A percentile compares a stretch with the other conserved stretches of the same genome.
These are phyloP conservation scores for Periconia sp. DNA, from an alignment of 2,329 filamentous ascomycete species.

Conservation along the genomic window DNA sequence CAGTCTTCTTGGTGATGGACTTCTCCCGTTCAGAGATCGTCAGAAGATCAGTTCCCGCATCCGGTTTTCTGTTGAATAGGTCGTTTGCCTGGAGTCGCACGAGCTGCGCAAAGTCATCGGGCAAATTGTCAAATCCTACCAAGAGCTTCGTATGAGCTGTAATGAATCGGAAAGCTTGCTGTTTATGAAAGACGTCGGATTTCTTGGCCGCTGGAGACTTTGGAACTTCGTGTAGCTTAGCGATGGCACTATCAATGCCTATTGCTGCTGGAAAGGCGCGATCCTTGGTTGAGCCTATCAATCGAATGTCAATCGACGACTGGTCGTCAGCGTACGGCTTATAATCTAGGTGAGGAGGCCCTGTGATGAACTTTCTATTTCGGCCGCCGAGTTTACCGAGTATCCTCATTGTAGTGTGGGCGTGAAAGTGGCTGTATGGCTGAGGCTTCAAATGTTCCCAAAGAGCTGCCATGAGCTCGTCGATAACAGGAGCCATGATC, in stretches of 20 bases:
- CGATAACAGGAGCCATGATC: constrained; percentile 98
- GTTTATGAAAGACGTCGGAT: constrained; percentile 87
- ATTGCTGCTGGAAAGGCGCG: constrained; percentile 85
- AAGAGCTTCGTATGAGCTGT: constrained; percentile 88
- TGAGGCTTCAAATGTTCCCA: constrained; percentile 95
- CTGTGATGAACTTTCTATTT: constrained; percentile 94
- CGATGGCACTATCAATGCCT: constrained; percentile 86
- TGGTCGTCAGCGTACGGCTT: constrained; percentile 86
- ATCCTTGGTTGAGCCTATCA: constrained; percentile 89
- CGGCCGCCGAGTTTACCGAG: constrained; percentile 94
- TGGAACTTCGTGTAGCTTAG: constrained; percentile 81
- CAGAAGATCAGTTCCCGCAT: constrained; percentile 73
- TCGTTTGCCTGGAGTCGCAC: constrained; percentile 91
- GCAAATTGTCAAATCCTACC: constrained; percentile 84
- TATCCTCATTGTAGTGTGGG: constrained; percentile 97
- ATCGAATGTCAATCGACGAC: constrained; percentile 83
- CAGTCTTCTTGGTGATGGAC: constrained; percentile 85
- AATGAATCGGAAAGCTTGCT: constrained; percentile 87
- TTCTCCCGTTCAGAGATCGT: constrained; percentile 78
- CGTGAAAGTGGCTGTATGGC: constrained; percentile 96
- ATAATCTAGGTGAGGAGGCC: constrained; percentile 82
- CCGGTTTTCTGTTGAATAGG: constrained; percentile 72
- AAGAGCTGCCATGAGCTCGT: constrained; percentile 96
- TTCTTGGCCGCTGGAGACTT: constrained; percentile 67
- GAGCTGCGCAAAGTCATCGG: constrained; percentile 84